Evolutionary conservation across 2,329 filamentous ascomycete species (phyloP), one percentile per base, ranked within the genome.

Genomic region (Dryadomyces quercus-mongolicae): DNA sequence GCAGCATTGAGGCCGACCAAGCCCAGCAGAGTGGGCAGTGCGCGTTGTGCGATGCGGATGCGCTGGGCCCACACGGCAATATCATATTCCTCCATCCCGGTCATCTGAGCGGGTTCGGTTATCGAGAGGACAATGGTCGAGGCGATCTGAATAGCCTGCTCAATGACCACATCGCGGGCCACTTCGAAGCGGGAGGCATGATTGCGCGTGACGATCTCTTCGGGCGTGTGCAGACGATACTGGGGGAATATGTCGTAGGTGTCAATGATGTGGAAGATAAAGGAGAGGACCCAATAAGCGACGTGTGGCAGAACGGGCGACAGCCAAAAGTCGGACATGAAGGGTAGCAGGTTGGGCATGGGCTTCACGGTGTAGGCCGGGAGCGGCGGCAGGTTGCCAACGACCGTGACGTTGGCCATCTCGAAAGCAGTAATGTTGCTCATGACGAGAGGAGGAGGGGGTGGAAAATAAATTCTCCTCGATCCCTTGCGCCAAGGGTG

Each of bases 171-270:
- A 74, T 97, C 92, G 67, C 88, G 84, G 59, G 92, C 81, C 3
- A 95, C 90, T 64, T 96, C 85, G 71, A 80, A 88, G 58, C 89
- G 82, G 49, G 86, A 81, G 53, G 89, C 92, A 64, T 88, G 88
- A 70, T 96, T 96, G 62, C 91, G 82, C 68, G 88, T 88, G 40
- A 84, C 67, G 59, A 97, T 86, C 70, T 97, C 92, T 52, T 89
- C 90, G 15, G 93, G 93, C 0, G 93, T 97, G 71, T 98, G 93
- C 45, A 98, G 77, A 59, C 93, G 86, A 71, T 97, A 96, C 63
- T 94, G 82, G 18, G 91, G 85, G 67, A 92, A 95, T 42, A 92
- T 73, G 68, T 96, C 88, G 70, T 84, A 84, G 56, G 83, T 74
- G 70, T 98, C 93, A 64, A 97, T 83, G 61, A 84, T 65, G 74